Evolutionary conservation across 345 rosid genomes (phyloP), one percentile per base, ranked within the genome.

Genomic region (Linum tenue): DNA sequence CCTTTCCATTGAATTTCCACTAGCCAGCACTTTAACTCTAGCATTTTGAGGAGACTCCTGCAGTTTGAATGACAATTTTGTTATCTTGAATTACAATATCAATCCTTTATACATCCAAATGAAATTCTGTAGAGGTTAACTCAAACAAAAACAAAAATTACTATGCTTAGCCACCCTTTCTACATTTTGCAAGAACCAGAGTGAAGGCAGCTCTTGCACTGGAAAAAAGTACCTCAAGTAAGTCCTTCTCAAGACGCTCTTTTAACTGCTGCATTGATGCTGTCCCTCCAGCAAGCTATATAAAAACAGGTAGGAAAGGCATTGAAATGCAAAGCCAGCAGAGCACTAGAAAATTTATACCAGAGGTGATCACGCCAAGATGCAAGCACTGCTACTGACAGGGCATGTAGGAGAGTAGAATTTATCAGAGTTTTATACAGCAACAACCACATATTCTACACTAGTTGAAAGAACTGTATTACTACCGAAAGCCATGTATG

Each of bases 31-130:
- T 83, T 95, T 95, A 51, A 91, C 97, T 77, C 97, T 79, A 55
- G 99, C 99, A 64, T 96, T 86, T 73, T 91, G 96, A 80, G 97
- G 99, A 79, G 99, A 88, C 73, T 95, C 96, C 99, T 95, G 65
- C 69, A 87, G 67, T 65, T 22, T 39, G 15, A 61, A 70, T 69
- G 31, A 56, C 35, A 10, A 74, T 62, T 58, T 58, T 55, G 67
- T 72, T 66, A 40, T 37, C 55, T 62, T 56, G 66, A 37, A 22
- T 51, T 39, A 39, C 31, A 22, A 22, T 22, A 22, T 22, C 31
- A 22, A 22, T 22, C 31, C 31, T 22, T 22, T 22, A 22, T 22
- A 22, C 31, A 22, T 22, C 31, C 31, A 22, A 22, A 22, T 22
- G 1, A 22, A 22, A 22, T 22, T 22, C 31, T 22, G 31, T 22